Conservation (phyloP, 2,329 filamentous ascomycete genomes). For the Dothistroma pini region DNA sequence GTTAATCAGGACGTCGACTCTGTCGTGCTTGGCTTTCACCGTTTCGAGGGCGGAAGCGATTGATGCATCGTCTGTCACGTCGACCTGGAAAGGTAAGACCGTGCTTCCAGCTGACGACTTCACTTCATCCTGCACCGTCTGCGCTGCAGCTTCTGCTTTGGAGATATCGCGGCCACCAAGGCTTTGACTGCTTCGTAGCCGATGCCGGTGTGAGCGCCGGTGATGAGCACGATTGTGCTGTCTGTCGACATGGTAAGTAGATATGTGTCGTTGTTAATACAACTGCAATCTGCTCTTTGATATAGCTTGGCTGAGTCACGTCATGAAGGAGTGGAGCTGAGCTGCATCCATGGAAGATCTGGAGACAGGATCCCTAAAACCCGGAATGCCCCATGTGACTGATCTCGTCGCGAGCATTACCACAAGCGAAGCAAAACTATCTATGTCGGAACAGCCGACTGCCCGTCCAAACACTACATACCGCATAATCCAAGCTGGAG, state of each 20-base stretch:
- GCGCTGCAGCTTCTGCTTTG: slow-evolving; percentile 49
- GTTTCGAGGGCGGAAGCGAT: slow-evolving; percentile 47
- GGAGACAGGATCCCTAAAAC: neutral
- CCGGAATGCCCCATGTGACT: neutral
- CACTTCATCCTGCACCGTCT: slow-evolving; percentile 40
- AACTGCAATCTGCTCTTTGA: neutral
- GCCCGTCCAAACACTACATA: too few relatives aligned
- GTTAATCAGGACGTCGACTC: slow-evolving; percentile 54
- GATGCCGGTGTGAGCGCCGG: slow-evolving; percentile 58
- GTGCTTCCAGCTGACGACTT: slow-evolving; percentile 36
- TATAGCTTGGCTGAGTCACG: neutral
- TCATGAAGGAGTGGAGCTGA: neutral
- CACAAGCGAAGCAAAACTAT: too few relatives aligned
- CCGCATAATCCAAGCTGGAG: too few relatives aligned
- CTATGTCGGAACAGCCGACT: too few relatives aligned
- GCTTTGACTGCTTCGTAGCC: slow-evolving; percentile 56
- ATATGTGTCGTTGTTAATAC: neutral
- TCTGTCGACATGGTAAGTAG: neutral
- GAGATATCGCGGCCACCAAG: slow-evolving; percentile 49
- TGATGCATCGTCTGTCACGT: slow-evolving; percentile 53
- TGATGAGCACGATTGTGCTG: slow-evolving; percentile 43
- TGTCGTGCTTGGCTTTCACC: slow-evolving; percentile 44
- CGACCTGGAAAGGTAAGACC: slow-evolving; percentile 49
- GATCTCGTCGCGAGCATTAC: too few relatives aligned
- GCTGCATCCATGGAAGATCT: neutral